Evolutionary conservation across 371 early-diverging fungal genomes (phyloP), one percentile per base, ranked within the genome.

Genomic region (Mycotypha africana): DNA sequence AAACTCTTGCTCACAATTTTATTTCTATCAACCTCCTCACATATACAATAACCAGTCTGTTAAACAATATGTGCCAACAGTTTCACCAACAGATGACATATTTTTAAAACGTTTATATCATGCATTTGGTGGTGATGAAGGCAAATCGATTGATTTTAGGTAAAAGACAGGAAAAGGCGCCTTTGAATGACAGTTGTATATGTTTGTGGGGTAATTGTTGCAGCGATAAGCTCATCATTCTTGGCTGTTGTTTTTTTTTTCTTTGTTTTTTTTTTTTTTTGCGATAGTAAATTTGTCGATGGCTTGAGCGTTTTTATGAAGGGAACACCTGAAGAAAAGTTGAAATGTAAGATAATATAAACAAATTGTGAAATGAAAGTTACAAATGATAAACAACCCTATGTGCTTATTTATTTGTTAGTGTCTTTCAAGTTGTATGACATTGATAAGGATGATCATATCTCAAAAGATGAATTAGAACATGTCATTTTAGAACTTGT

Each of bases 381-480:
- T n/a, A n/a, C n/a, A n/a, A n/a, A n/a, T n/a, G 21, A 34, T 42
- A 30, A 23, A n/a, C n/a, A n/a, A n/a, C n/a, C n/a, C n/a, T n/a
- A n/a, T n/a, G n/a, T 21, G 26, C 25, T 22, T 0, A 19, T 20
- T 2, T 31, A 26, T 2, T 24, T 26, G 20, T 26, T 44, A 91
- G 91, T 91, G 45, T 86, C 88, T 2, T 91, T 91, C 60, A 79
- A 81, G 47, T 52, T 91, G 23, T 91, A 89, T 58, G 91, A 91
- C 74, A 70, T 88, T 28, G 81, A 91, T 57, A 83, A 81, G 42
- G 85, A 84, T 57, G 89, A 88, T 12, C 81, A 76, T 40, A 76
- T 91, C 26, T 84, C 89, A 48, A 82, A 78, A 42, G 73, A 79
- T 31, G 91, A 89, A 38, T 60, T 91, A 33, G 81, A 82, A 47